Evolutionary conservation across 2,329 filamentous ascomycete genomes (phyloP).

Genomic region (Hypoxylon sp.): DNA sequence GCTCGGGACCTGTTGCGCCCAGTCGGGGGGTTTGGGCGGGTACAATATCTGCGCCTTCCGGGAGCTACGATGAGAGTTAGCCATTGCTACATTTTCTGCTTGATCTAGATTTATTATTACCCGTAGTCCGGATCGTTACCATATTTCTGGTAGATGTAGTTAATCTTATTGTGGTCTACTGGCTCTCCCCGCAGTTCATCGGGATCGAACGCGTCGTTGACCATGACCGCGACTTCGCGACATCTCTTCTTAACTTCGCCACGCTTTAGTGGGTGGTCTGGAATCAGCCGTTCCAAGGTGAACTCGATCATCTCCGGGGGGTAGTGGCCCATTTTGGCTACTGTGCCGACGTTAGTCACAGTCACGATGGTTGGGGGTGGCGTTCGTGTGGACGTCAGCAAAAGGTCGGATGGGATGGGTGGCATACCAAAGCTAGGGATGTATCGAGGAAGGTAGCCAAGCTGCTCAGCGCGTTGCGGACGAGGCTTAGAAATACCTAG

Average conservation of each 20-base stretch:
- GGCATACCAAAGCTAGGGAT: background rate
- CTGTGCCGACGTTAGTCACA: background rate
- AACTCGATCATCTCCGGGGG: constrained; percentile 12
- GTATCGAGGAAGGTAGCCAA: background rate
- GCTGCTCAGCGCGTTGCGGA: background rate
- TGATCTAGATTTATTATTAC: constrained; percentile 4
- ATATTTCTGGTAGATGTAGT: constrained; percentile 23
- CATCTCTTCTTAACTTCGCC: constrained; percentile 2
- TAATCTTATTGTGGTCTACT: background rate
- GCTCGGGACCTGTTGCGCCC: background rate
- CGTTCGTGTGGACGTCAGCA: background rate
- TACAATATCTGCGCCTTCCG: constrained; percentile 13
- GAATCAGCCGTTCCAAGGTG: constrained; percentile 16
- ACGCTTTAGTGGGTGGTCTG: constrained; percentile 2
- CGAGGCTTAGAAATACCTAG: background rate
- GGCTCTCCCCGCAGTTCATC: background rate
- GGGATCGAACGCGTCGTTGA: constrained; percentile 6
- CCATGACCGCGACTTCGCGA: background rate
- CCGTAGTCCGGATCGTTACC: constrained; percentile 12
- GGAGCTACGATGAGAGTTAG: constrained; percentile 8
- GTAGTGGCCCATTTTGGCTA: background rate
- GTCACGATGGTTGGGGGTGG: too few species aligned
- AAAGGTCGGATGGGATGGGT: background rate
- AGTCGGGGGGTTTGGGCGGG: background rate
- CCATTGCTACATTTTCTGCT: background rate